phyloP scores from a whole-genome alignment of 208 protist genomes.

The Leishmania turanica region DNA sequence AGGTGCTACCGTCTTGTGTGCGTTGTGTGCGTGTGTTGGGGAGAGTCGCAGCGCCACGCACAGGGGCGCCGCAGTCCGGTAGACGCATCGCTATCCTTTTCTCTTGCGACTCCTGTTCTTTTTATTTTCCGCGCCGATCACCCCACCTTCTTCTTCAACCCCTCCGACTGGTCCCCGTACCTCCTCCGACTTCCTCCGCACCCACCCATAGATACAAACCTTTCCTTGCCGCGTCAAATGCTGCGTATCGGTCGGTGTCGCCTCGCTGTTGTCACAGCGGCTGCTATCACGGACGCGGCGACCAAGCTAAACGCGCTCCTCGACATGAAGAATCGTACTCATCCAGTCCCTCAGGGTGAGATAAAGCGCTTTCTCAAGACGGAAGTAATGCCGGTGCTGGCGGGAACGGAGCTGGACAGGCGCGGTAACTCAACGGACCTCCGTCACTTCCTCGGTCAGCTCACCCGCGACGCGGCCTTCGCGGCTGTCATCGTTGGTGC shows the following conservation, averaged over 20 bases:
- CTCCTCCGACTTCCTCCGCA: neutral
- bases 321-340: constrained; percentile 35
- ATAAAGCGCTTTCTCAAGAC: constrained; percentile 64
- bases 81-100: neutral
- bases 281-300: constrained; percentile 32
- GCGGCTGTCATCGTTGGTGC: constrained; percentile 65
- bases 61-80: too few relatives aligned
- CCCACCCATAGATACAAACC: neutral
- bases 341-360: constrained; percentile 36
- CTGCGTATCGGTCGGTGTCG: constrained; percentile 12
- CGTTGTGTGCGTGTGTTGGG: neutral
- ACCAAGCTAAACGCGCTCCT: constrained; percentile 64
- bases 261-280: constrained; percentile 25
- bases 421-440: constrained; percentile 52
- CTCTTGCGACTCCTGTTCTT: neutral
- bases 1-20: neutral
- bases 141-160: neutral
- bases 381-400: constrained; percentile 71
- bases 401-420: constrained; percentile 62
- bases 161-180: neutral
- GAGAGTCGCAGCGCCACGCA: neutral
- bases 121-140: neutral
- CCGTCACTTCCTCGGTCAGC: constrained; percentile 53
- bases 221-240: constrained; percentile 9
- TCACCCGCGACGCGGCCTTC: constrained; percentile 79